phyloP scores from a whole-genome alignment of 1,284 basidiomycete species.

The Heterobasidion irregulare region DNA sequence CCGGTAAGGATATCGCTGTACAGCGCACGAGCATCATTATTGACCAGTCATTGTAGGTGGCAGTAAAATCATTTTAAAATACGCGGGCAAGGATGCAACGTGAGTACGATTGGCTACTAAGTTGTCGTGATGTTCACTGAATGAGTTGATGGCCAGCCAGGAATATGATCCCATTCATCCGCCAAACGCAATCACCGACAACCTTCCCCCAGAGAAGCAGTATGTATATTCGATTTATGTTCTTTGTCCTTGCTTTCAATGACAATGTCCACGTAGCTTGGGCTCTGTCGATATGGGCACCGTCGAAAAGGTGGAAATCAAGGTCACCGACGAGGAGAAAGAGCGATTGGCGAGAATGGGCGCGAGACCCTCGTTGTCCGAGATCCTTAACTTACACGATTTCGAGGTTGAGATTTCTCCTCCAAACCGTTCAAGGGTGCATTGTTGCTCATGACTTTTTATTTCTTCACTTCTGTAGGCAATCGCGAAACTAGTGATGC shows the following conservation, averaged over 20 bases:
- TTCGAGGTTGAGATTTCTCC: slow-evolving; percentile 58
- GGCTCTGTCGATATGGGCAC: slow-evolving; percentile 64
- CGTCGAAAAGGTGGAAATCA: slow-evolving; percentile 45
- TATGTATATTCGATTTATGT: slow-evolving; percentile 23
- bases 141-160: slow-evolving; percentile 27
- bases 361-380: slow-evolving; percentile 59
- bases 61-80: slow-evolving; percentile 45
- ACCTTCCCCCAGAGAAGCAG: slow-evolving; percentile 75
- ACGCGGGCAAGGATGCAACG: slow-evolving; percentile 73
- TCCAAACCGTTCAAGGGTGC: not conserved
- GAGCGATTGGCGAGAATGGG: slow-evolving; percentile 43
- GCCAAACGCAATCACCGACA: slow-evolving; percentile 78
- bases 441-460: not conserved
- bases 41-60: slow-evolving; percentile 4
- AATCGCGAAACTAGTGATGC: slow-evolving; percentile 67
- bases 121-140: not conserved
- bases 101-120: slow-evolving; percentile 16
- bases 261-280: slow-evolving; percentile 34
- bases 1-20: slow-evolving; percentile 19
- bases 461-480: slow-evolving; percentile 28
- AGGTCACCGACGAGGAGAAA: slow-evolving; percentile 53
- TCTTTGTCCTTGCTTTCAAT: not conserved
- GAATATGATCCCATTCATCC: slow-evolving; percentile 88
- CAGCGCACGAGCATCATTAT: not conserved
- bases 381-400: slow-evolving; percentile 85